Conservation (phyloP, 441 rosid genomes). For the Cnidoscolus chayamansa region DNA sequence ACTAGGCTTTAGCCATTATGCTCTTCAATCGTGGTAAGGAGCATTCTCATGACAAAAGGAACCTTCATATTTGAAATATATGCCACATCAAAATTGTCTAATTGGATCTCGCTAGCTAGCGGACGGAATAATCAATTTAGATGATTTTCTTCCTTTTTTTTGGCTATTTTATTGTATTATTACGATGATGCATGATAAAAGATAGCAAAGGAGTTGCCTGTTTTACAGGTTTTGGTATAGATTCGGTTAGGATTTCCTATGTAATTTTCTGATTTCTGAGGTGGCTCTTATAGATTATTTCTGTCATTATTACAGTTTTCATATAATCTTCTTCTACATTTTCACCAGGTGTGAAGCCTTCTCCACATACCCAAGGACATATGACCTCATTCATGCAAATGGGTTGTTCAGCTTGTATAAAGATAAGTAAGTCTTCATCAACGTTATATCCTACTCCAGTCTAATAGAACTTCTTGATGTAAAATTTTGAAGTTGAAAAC, state of each 20-base stretch:
- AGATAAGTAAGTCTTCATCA: constrained; percentile 44
- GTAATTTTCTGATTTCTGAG: background rate
- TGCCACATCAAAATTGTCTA: background rate
- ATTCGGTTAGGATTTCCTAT: background rate
- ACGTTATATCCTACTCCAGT: background rate
- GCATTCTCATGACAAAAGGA: background rate
- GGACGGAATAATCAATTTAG: background rate
- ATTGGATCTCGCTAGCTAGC: background rate
- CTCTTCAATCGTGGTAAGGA: background rate
- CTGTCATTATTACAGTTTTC: background rate
- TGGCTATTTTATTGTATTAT: background rate
- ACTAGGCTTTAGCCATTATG: background rate
- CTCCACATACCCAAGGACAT: constrained; percentile 76
- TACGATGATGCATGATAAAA: background rate
- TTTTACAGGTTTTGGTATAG: background rate
- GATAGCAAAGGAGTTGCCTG: background rate
- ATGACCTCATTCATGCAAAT: constrained; percentile 82
- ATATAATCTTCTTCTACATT: background rate
- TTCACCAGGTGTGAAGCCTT: constrained; percentile 86
- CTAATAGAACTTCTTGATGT: background rate
- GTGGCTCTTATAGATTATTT: no score
- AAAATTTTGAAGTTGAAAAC: no score
- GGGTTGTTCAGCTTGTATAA: constrained; percentile 76
- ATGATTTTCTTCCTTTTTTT: background rate
- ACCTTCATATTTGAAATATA: background rate